Evolutionary conservation across 805 yeast species (phyloP).

Genomic region (Candida jianshihensis): DNA sequence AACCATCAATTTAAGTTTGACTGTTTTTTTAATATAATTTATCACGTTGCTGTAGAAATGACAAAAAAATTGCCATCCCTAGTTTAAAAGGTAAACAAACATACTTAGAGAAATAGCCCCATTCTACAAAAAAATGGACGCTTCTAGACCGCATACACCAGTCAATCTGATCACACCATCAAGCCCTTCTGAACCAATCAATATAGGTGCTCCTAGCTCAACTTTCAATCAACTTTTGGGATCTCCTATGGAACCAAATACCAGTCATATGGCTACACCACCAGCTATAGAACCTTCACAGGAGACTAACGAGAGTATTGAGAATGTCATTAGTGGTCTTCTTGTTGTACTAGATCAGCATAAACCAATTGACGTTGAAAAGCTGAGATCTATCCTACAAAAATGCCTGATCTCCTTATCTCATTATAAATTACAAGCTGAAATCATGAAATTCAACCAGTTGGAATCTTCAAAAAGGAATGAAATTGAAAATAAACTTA

Average conservation of each 20-base stretch:
- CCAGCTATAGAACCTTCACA: not conserved
- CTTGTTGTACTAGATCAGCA: not conserved
- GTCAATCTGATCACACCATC: not conserved
- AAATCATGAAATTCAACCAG: not conserved
- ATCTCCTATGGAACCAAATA: not conserved
- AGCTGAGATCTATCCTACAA: not conserved
- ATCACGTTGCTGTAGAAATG: not conserved
- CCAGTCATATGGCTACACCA: not conserved
- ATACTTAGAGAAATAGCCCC: not conserved
- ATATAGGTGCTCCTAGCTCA: not conserved
- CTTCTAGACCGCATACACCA: not conserved
- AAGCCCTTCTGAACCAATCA: not conserved
- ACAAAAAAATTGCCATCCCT: not conserved
- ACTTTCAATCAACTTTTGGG: not conserved
- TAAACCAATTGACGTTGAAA: not conserved
- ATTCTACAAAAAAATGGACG: not conserved
- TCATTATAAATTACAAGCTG: constrained; percentile 1
- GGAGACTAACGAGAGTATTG: not conserved
- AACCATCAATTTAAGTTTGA: not conserved
- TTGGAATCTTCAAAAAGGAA: not conserved
- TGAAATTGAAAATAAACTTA: not conserved
- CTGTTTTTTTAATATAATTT: not conserved
- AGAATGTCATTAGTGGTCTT: not conserved
- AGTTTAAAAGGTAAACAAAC: not conserved
- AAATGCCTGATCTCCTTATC: not conserved